Evolutionary conservation across 148 eudicot genomes (phyloP).

Genomic region (Chenopodium quinoa): DNA sequence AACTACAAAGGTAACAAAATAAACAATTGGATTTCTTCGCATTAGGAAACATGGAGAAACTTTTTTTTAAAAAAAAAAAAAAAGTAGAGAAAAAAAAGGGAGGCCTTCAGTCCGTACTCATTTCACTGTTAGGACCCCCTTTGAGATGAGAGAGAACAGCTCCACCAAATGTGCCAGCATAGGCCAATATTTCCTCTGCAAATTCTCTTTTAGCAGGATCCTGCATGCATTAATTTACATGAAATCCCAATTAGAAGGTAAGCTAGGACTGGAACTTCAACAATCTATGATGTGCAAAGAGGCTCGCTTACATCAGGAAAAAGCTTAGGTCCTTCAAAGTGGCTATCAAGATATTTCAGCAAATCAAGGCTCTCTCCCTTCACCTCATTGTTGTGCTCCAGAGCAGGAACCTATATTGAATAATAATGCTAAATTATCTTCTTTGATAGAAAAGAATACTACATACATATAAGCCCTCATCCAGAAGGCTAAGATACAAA

Average conservation of each 20-base stretch:
- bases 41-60: neutral
- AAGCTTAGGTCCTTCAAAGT: slow-evolving; percentile 46
- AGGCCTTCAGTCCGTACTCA: slow-evolving; percentile 35
- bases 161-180: slow-evolving; percentile 36
- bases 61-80: no score
- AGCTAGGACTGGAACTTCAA: neutral
- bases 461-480: neutral
- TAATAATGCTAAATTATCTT: neutral
- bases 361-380: slow-evolving; percentile 47
- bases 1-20: slow-evolving; percentile 30
- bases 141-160: slow-evolving; percentile 34
- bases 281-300: neutral
- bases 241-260: neutral
- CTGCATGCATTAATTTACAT: slow-evolving; percentile 21
- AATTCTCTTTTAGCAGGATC: slow-evolving; percentile 65
- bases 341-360: slow-evolving; percentile 35
- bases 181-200: slow-evolving; percentile 68
- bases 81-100: no score
- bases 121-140: slow-evolving; percentile 48
- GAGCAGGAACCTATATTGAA: slow-evolving; percentile 40
- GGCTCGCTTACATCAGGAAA: slow-evolving; percentile 34
- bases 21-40: neutral
- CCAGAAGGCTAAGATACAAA: neutral
- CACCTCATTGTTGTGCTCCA: slow-evolving; percentile 41
- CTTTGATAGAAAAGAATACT: neutral